These are phyloP conservation scores for Agapanthus africanus DNA, from an alignment of 106 monocot genomes.

Conservation along the genomic window DNA sequence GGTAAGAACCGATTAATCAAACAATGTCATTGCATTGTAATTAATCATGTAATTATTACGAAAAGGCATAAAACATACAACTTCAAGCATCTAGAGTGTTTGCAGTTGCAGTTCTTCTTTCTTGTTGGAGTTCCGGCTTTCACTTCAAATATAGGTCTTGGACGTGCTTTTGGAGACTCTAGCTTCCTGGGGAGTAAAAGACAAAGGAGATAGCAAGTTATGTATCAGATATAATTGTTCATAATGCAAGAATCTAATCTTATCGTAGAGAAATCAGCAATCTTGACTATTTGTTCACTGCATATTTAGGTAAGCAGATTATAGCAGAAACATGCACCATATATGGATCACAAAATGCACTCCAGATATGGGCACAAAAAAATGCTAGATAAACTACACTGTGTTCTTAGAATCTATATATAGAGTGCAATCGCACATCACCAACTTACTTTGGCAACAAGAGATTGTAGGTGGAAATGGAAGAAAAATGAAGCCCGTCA, in stretches of 20 bases:
- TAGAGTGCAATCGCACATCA: not conserved
- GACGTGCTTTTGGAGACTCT: conserved; percentile 65
- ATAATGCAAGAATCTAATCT: no score
- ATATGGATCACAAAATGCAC: no score
- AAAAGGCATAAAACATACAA: conserved; percentile 48
- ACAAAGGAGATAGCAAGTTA: not conserved
- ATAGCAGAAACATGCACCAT: no score
- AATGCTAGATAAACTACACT: no score
- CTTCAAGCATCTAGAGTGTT: conserved; percentile 84
- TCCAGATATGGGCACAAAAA: no score
- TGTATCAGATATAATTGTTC: no score
- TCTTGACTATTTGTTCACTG: no score
- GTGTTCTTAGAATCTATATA: not conserved
- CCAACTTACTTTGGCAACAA: not conserved
- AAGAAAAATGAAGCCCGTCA: not conserved
- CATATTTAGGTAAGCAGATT: no score
- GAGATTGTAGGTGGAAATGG: not conserved
- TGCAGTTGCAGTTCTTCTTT: conserved; percentile 89
- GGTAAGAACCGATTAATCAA: not conserved
- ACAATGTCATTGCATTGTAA: no score
- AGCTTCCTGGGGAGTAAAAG: conserved; percentile 40
- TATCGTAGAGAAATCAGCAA: no score
- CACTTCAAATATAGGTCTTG: conserved; percentile 49
- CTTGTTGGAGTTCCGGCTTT: conserved; percentile 85
- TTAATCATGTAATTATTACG: no score